Conservation (phyloP, 768 basidiomycete genomes). For the Tylopilus plumbeoviolaceoides region DNA sequence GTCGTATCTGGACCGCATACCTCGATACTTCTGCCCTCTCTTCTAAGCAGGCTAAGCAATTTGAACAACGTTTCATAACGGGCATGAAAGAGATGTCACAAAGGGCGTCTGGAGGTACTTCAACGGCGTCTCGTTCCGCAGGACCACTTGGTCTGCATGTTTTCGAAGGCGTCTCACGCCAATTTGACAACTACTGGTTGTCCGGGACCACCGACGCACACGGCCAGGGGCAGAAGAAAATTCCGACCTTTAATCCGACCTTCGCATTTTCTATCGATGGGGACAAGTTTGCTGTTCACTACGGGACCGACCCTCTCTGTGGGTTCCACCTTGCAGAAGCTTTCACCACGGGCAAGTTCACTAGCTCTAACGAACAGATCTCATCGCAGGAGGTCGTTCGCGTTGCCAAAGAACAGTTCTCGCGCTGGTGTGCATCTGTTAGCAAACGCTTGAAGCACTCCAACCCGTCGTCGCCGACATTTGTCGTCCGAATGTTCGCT, state of each 20-base stretch:
- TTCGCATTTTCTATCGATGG: constrained; percentile 27
- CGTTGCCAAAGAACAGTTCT: constrained; percentile 22
- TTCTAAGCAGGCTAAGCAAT: constrained; percentile 4
- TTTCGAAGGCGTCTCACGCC: neutral
- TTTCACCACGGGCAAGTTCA: constrained; percentile 11
- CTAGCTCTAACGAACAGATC: neutral
- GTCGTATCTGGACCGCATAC: constrained; percentile 21
- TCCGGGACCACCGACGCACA: constrained; percentile 15
- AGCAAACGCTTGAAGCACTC: constrained; percentile 9
- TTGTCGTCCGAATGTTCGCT: constrained; percentile 27
- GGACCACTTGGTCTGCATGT: constrained; percentile 18
- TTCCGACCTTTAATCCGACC: constrained; percentile 16
- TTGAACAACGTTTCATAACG: constrained; percentile 6
- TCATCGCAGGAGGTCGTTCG: constrained; percentile 5
- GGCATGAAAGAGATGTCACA: constrained; percentile 8
- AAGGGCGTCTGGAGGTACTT: neutral
- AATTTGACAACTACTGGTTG: constrained; percentile 24
- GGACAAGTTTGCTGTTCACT: constrained; percentile 25
- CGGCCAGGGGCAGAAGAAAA: neutral
- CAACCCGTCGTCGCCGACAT: constrained; percentile 12
- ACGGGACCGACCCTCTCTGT: constrained; percentile 25
- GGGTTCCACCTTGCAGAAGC: constrained; percentile 31
- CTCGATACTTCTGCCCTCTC: constrained; percentile 5
- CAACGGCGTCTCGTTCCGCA: constrained; percentile 24
- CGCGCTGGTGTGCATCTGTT: constrained; percentile 22